These are phyloP conservation scores for Kwoniella sp. DNA, from an alignment of 768 basidiomycete species.

Conservation along the genomic window DNA sequence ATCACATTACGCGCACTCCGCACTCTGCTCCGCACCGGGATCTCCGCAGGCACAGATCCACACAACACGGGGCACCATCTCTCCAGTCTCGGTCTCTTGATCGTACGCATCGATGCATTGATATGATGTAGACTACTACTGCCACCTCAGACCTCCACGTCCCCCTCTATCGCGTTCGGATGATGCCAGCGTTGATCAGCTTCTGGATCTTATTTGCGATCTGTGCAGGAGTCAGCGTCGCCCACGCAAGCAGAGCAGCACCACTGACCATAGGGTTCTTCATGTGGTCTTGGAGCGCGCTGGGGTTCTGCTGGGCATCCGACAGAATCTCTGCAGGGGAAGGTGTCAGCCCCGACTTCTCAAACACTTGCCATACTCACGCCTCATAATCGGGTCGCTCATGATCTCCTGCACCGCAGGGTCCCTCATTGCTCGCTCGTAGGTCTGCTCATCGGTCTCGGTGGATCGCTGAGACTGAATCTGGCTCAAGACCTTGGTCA, in stretches of 20 bases:
- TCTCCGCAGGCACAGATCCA: too few relatives aligned
- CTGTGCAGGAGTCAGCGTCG: too few relatives aligned
- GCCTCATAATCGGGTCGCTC: slow-evolving; percentile 23
- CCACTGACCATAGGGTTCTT: slow-evolving; percentile 60
- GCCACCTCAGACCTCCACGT: too few relatives aligned
- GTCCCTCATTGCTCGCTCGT: slow-evolving; percentile 92
- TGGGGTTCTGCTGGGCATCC: slow-evolving; percentile 85
- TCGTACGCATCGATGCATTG: too few relatives aligned
- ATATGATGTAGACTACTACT: too few relatives aligned
- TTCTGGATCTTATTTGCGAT: slow-evolving; percentile 38
- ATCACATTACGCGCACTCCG: too few relatives aligned
- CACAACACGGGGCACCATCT: too few relatives aligned
- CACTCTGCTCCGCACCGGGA: too few relatives aligned
- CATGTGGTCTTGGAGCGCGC: slow-evolving; percentile 90
- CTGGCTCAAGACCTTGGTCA: slow-evolving; percentile 75
- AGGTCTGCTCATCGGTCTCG: slow-evolving; percentile 87
- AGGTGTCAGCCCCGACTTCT: neutral
- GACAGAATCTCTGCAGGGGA: slow-evolving; percentile 64
- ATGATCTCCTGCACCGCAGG: slow-evolving; percentile 68
- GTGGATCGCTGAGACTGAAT: slow-evolving; percentile 70
- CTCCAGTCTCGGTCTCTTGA: too few relatives aligned
- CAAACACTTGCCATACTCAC: neutral
- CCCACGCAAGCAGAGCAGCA: neutral
- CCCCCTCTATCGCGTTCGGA: slow-evolving; percentile 59
- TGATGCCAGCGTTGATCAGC: slow-evolving; percentile 79